Conservation (phyloP, 805 yeast genomes). For the Kuraishia borneana region DNA sequence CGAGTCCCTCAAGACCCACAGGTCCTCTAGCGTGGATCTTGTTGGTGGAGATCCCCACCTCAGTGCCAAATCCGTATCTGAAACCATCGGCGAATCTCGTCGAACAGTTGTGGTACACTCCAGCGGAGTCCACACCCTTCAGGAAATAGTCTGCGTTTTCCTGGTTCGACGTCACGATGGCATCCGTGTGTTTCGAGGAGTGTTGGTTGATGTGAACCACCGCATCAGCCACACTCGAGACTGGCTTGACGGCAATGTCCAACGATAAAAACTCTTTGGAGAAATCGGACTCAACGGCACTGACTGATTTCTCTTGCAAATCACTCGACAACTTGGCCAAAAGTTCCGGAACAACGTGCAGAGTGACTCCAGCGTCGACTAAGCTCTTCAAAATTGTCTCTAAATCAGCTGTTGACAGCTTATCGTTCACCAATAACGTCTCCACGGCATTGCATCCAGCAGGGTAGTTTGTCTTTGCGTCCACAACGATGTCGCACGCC, state of each 20-base stretch:
- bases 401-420: slow-evolving; percentile 16
- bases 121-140: slow-evolving; percentile 85
- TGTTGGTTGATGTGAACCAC: slow-evolving; percentile 77
- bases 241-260: slow-evolving; percentile 67
- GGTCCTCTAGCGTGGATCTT: slow-evolving; percentile 98
- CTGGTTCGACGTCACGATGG: slow-evolving; percentile 72
- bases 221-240: slow-evolving; percentile 56
- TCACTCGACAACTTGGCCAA: slow-evolving; percentile 16
- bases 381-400: slow-evolving; percentile 25
- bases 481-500: slow-evolving; percentile 68
- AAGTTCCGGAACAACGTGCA: slow-evolving; percentile 54
- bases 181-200: slow-evolving; percentile 95
- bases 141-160: slow-evolving; percentile 64
- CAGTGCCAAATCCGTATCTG: slow-evolving; percentile 97
- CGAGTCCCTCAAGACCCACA: slow-evolving; percentile 94
- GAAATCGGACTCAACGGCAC: slow-evolving; percentile 59
- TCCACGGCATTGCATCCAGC: slow-evolving; percentile 99
- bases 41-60: slow-evolving; percentile 94
- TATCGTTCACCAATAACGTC: slow-evolving; percentile 57
- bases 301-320: slow-evolving; percentile 20
- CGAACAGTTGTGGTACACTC: slow-evolving; percentile 96
- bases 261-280: slow-evolving; percentile 74
- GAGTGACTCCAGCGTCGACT: slow-evolving; percentile 54
- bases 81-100: slow-evolving; percentile 98
- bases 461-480: slow-evolving; percentile 91